These are phyloP conservation scores for Moniliophthora roreri DNA, from an alignment of 1,284 basidiomycete species.

Conservation along the genomic window DNA sequence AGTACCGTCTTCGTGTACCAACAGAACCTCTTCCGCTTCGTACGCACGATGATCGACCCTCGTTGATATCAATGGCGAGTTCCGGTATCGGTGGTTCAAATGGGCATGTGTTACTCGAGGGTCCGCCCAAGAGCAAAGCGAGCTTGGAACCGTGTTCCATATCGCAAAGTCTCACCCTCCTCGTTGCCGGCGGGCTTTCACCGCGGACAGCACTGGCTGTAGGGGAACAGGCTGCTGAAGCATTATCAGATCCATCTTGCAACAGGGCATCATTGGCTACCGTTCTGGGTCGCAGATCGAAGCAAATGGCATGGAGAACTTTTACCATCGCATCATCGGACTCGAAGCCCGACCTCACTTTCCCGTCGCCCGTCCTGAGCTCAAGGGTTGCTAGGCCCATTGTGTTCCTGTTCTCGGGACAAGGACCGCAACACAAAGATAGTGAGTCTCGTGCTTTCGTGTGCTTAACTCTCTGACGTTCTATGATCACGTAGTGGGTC, in stretches of 20 bases:
- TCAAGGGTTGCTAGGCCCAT: too few species aligned
- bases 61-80: constrained; percentile 30
- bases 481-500: constrained; percentile 28
- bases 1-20: constrained; percentile 22
- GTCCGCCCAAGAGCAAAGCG: constrained; percentile 16
- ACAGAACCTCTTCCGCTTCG: constrained; percentile 13
- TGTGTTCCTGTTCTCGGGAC: too few species aligned
- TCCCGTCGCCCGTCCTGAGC: too few species aligned
- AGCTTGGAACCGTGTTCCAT: background rate
- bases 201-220: constrained; percentile 22
- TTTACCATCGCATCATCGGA: background rate
- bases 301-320: background rate
- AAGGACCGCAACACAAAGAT: too few species aligned
- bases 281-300: too few species aligned
- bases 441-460: too few species aligned
- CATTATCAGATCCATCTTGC: too few species aligned
- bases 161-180: constrained; percentile 19
- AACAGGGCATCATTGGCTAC: too few species aligned
- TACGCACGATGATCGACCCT: constrained; percentile 12
- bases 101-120: constrained; percentile 30
- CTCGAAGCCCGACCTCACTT: background rate
- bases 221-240: constrained; percentile 8
- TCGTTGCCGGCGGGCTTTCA: constrained; percentile 29
- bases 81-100: constrained; percentile 35
- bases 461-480: background rate